Percentiles rank a stretch among this genome's conserved stretches.
These are phyloP conservation scores for Cotoneaster glaucophyllus DNA, from an alignment of 306 rosid genomes.

Conservation along the genomic window DNA sequence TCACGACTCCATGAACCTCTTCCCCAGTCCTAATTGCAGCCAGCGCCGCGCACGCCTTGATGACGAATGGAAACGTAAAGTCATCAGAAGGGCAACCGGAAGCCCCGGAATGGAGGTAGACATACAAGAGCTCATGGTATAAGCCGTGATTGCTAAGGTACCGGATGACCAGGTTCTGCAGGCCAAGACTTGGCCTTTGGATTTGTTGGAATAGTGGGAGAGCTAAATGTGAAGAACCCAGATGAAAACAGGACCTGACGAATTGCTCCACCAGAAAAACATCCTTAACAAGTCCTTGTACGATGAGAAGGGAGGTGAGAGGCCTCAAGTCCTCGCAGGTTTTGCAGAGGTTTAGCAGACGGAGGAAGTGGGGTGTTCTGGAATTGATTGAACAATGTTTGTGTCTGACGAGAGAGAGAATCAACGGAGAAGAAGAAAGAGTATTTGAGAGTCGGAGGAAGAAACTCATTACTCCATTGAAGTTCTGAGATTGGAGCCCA, in stretches of 20 bases:
- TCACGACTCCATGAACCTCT: slow-evolving; percentile 21
- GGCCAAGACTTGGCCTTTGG: slow-evolving; percentile 16
- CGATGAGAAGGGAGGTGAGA: slow-evolving; percentile 13
- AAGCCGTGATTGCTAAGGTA: slow-evolving; percentile 18
- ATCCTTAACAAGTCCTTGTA: slow-evolving; percentile 13
- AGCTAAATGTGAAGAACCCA: slow-evolving; percentile 28
- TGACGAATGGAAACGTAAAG: slow-evolving; percentile 26
- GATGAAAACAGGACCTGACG: slow-evolving; percentile 15
- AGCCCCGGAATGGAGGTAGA: slow-evolving; percentile 7
- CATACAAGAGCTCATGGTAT: slow-evolving; percentile 15
- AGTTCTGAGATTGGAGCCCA: neutral
- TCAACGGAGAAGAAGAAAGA: neutral
- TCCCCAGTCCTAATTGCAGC: slow-evolving; percentile 9
- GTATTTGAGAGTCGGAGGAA: neutral
- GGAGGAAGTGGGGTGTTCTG: slow-evolving; percentile 2
- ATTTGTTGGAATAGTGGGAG: slow-evolving; percentile 14
- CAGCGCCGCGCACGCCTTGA: slow-evolving; percentile 33
- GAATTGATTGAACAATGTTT: neutral
- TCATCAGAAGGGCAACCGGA: slow-evolving; percentile 25
- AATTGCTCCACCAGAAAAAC: slow-evolving; percentile 5
- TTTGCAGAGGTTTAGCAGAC: slow-evolving; percentile 19
- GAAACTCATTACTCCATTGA: neutral
- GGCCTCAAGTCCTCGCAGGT: slow-evolving; percentile 3
- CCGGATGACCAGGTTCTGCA: slow-evolving; percentile 26
- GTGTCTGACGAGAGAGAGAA: neutral